These are phyloP conservation scores for Byssothecium circinans DNA, from an alignment of 2,329 filamentous ascomycete species.

Conservation along the genomic window DNA sequence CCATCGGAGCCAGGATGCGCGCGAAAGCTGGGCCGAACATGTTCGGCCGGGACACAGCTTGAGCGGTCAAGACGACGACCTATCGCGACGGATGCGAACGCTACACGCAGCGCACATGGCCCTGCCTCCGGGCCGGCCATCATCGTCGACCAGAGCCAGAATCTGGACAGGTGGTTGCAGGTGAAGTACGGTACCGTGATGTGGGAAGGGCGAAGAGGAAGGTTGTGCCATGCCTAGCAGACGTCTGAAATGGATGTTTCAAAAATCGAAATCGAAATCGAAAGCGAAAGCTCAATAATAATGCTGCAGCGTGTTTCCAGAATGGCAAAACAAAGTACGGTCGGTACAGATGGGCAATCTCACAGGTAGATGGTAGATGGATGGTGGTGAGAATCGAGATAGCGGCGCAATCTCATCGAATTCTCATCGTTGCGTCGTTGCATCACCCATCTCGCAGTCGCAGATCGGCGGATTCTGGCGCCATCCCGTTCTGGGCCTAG, in stretches of 20 bases:
- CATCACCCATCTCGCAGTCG: no score
- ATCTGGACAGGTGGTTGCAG: no score
- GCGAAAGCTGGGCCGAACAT: constrained; percentile 19
- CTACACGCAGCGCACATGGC: background rate
- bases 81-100: background rate
- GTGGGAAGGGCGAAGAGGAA: no score
- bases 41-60: constrained; percentile 19
- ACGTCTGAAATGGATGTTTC: constrained; percentile 1
- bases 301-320: background rate
- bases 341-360: no score
- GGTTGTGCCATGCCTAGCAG: background rate
- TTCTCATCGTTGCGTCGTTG: no score
- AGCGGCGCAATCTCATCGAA: no score
- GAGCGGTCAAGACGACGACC: constrained; percentile 11
- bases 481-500: constrained; percentile 23
- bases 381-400: no score
- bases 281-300: no score
- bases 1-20: constrained; percentile 22
- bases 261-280: background rate
- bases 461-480: constrained; percentile 25
- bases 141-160: no score
- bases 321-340: constrained; percentile 8
- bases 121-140: background rate
- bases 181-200: no score
- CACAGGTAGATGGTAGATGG: no score